Evolutionary conservation across 371 early-diverging fungal genomes (phyloP).

Genomic region (Mucor irregularis): DNA sequence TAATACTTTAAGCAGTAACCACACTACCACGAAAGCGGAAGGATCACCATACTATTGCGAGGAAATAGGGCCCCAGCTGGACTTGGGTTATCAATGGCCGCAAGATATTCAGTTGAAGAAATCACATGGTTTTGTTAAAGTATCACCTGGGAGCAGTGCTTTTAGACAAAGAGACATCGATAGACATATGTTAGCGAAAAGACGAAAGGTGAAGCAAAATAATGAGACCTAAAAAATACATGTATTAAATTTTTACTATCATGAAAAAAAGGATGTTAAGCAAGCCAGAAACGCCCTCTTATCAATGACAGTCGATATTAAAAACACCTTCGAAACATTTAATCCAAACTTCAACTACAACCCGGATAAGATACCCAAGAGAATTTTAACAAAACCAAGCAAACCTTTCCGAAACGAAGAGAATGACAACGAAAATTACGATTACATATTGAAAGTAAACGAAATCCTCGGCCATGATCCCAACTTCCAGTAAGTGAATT

Average conservation of each 20-base stretch:
- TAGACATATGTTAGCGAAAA: not conserved
- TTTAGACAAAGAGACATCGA: constrained; percentile 6
- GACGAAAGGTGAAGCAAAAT: constrained; percentile 7
- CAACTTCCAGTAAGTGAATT: constrained; percentile 68
- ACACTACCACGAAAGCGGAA: not conserved
- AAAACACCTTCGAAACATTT: constrained; percentile 69
- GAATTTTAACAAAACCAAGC: constrained; percentile 92
- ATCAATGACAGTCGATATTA: constrained; percentile 52
- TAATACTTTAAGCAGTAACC: not conserved
- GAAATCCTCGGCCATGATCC: constrained; percentile 82
- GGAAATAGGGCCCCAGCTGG: constrained; percentile 32
- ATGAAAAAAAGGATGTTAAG: not conserved
- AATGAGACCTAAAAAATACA: not conserved
- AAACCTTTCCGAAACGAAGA: constrained; percentile 89
- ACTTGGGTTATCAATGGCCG: constrained; percentile 41
- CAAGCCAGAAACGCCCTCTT: not conserved
- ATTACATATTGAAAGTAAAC: constrained; percentile 94
- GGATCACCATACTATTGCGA: constrained; percentile 26
- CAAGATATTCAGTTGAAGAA: not conserved
- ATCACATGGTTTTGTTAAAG: constrained; percentile 3
- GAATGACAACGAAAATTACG: constrained; percentile 90
- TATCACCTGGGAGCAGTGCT: not conserved
- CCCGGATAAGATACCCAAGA: constrained; percentile 73
- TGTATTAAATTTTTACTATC: not conserved
- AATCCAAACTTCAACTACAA: constrained; percentile 78